These are phyloP conservation scores for Trametes elegans DNA, from an alignment of 768 basidiomycete species.

Conservation along the genomic window DNA sequence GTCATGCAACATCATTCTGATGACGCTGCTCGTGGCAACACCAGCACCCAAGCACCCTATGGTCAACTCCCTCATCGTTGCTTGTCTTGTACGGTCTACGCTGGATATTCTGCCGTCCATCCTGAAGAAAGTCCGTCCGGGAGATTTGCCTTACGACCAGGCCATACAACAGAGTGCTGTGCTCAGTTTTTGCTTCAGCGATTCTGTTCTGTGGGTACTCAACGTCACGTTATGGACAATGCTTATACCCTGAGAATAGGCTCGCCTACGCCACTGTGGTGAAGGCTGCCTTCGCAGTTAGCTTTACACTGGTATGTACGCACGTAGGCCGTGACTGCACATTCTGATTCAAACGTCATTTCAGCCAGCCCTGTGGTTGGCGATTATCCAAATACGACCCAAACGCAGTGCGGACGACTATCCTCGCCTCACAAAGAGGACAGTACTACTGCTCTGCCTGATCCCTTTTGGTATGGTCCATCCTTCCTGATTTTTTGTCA, in stretches of 20 bases:
- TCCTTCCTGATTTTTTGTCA: background rate
- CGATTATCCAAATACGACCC: constrained; percentile 7
- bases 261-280: constrained; percentile 22
- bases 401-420: constrained; percentile 11
- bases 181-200: constrained; percentile 18
- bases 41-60: constrained; percentile 25
- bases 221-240: too few relatives aligned
- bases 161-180: background rate
- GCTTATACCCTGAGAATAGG: background rate
- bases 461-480: constrained; percentile 19
- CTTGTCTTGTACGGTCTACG: constrained; percentile 18
- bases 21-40: constrained; percentile 18
- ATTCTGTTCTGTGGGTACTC: constrained; percentile 18
- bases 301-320: constrained; percentile 22
- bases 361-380: constrained; percentile 22
- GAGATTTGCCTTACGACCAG: background rate
- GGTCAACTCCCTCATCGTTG: constrained; percentile 21
- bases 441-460: constrained; percentile 11
- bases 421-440: constrained; percentile 16
- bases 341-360: background rate
- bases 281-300: constrained; percentile 24
- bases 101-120: constrained; percentile 17
- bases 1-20: constrained; percentile 12
- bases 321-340: background rate
- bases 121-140: constrained; percentile 2